Evolutionary conservation across 768 basidiomycete genomes (phyloP).

Genomic region (Leccinum arenicola): DNA sequence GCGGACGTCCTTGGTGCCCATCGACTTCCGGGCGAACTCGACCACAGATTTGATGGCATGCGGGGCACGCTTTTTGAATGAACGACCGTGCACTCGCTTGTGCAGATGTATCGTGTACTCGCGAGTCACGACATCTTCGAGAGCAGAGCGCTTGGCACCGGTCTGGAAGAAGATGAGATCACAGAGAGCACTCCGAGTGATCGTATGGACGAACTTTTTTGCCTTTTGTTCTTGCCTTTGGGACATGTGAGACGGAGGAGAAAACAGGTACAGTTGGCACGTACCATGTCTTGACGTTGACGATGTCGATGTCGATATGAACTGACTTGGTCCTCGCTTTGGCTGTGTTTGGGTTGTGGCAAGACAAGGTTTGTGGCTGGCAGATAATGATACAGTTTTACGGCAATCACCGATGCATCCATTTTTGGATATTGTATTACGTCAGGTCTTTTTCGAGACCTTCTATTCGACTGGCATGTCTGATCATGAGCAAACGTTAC

Average conservation of each 20-base stretch:
- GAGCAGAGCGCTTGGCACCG: constrained; percentile 87
- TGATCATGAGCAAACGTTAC: background rate
- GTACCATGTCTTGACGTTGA: constrained; percentile 71
- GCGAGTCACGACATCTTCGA: constrained; percentile 96
- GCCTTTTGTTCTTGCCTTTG: constrained; percentile 42
- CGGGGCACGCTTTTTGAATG: constrained; percentile 98
- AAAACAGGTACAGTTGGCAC: constrained; percentile 19
- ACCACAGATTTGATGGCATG: constrained; percentile 94
- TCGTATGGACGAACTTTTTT: constrained; percentile 23
- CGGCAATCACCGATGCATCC: constrained; percentile 33
- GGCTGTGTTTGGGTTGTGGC: constrained; percentile 38
- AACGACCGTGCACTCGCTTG: constrained; percentile 88
- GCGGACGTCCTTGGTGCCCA: constrained; percentile 94
- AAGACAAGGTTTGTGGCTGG: constrained; percentile 64
- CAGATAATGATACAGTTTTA: constrained; percentile 32
- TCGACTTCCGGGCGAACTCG: constrained; percentile 87
- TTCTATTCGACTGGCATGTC: background rate
- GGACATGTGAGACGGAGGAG: constrained; percentile 10
- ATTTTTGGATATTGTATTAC: too few species aligned
- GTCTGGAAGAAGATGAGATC: constrained; percentile 37
- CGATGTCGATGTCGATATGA: constrained; percentile 54
- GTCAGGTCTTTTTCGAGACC: too few species aligned
- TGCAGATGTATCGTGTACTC: constrained; percentile 99
- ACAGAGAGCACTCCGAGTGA: constrained; percentile 21
- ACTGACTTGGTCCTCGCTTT: constrained; percentile 28